These are phyloP conservation scores for Colletotrichum abscissum DNA, from an alignment of 2,329 filamentous ascomycete genomes.

Conservation along the genomic window DNA sequence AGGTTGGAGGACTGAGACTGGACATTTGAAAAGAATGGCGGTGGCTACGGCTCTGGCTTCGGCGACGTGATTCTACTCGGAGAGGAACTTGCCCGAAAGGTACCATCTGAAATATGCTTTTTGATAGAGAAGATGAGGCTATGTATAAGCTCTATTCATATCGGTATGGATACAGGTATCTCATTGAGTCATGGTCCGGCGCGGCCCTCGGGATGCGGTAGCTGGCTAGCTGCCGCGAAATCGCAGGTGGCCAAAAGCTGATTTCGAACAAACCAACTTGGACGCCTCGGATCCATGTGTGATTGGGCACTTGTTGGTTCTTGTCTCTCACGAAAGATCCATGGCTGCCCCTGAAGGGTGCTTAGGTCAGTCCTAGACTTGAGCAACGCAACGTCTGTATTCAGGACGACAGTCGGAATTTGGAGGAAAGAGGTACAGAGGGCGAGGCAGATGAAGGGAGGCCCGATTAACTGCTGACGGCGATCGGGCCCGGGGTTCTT, in stretches of 20 bases:
- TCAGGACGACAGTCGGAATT: background rate
- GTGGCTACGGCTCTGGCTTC: background rate
- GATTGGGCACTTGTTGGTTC: background rate
- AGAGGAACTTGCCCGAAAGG: background rate
- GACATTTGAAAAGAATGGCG: background rate
- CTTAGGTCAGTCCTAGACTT: background rate
- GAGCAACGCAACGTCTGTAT: background rate
- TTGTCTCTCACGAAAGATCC: background rate
- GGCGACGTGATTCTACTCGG: background rate
- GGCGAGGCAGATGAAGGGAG: background rate
- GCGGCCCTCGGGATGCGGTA: background rate
- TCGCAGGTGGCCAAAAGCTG: background rate
- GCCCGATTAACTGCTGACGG: background rate
- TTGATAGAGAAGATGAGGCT: background rate
- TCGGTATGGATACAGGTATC: background rate
- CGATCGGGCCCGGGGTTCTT: constrained; percentile 23
- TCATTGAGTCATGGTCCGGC: background rate
- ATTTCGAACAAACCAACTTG: background rate
- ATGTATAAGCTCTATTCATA: background rate
- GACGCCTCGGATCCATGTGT: background rate
- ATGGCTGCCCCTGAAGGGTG: background rate
- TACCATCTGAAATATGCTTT: background rate
- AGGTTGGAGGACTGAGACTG: background rate
- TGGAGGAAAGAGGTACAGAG: background rate
- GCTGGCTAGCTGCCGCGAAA: too few relatives aligned